Conservation (phyloP, 139 green algal species). For the Trebouxia sp. region DNA sequence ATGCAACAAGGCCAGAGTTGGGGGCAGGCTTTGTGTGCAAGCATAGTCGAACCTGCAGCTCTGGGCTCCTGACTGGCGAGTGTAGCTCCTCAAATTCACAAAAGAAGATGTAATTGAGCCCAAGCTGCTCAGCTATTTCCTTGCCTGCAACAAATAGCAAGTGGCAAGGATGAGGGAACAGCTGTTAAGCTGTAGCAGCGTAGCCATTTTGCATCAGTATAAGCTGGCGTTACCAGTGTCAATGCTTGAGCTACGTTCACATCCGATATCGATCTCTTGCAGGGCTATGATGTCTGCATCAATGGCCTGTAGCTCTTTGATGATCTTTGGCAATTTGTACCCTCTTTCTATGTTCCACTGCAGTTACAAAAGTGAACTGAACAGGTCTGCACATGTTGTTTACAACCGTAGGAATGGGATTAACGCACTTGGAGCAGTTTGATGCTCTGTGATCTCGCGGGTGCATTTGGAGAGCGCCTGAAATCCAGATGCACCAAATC, state of each 20-base stretch:
- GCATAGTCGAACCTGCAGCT: not conserved
- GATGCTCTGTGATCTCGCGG: not conserved
- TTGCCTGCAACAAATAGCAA: slow-evolving; percentile 38
- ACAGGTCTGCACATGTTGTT: not conserved
- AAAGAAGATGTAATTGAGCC: slow-evolving; percentile 76
- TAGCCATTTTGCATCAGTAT: no score
- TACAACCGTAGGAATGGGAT: not conserved
- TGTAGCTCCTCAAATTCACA: slow-evolving; percentile 88
- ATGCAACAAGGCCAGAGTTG: not conserved
- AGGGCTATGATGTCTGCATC: slow-evolving; percentile 78
- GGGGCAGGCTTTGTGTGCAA: not conserved
- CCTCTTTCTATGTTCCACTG: slow-evolving; percentile 90
- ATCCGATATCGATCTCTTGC: slow-evolving; percentile 85
- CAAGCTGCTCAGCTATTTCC: slow-evolving; percentile 69
- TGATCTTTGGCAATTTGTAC: slow-evolving; percentile 79
- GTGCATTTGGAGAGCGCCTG: not conserved
- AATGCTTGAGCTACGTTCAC: slow-evolving; percentile 59
- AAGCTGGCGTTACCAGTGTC: slow-evolving; percentile 48
- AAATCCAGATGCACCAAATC: not conserved
- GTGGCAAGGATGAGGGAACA: not conserved
- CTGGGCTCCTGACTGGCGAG: slow-evolving; percentile 11
- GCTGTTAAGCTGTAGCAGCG: not conserved
- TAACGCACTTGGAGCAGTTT: not conserved
- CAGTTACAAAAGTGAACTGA: not conserved
- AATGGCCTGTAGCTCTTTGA: slow-evolving; percentile 63